A percentile compares a stretch with the other conserved stretches of the same genome.
These are phyloP conservation scores for Simplicillium sp. DNA, from an alignment of 2,329 filamentous ascomycete genomes.

Conservation along the genomic window DNA sequence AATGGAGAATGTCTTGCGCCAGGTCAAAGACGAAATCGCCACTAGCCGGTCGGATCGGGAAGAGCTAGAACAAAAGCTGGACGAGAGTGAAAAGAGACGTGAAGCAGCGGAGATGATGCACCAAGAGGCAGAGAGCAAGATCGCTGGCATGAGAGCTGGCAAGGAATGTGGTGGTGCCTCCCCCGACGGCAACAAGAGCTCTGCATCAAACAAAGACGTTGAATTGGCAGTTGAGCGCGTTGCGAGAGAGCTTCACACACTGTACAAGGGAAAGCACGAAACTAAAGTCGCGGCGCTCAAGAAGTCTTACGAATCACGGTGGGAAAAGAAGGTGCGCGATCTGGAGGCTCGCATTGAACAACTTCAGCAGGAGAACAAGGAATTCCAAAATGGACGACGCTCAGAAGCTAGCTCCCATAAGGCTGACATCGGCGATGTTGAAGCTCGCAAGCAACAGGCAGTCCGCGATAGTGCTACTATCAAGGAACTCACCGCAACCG, in stretches of 20 bases:
- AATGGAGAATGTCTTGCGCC: constrained; percentile 72
- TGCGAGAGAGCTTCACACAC: constrained; percentile 80
- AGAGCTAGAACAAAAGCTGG: constrained; percentile 63
- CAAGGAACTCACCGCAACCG: constrained; percentile 60
- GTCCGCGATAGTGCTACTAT: constrained; percentile 58
- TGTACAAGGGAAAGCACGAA: constrained; percentile 97
- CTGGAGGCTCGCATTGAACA: constrained; percentile 64
- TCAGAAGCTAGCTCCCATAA: constrained; percentile 23
- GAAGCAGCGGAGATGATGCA: constrained; percentile 68
- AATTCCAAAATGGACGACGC: constrained; percentile 44
- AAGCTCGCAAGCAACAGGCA: constrained; percentile 47
- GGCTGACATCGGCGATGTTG: constrained; percentile 18
- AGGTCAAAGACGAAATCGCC: constrained; percentile 74
- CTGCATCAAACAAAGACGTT: constrained; percentile 49
- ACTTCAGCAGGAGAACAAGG: constrained; percentile 60
- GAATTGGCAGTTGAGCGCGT: constrained; percentile 84
- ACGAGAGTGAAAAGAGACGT: constrained; percentile 66
- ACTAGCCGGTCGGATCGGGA: constrained; percentile 73
- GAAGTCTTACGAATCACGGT: constrained; percentile 73
- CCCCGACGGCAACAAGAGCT: constrained; percentile 11
- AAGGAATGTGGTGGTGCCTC: constrained; percentile 29
- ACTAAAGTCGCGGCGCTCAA: constrained; percentile 88
- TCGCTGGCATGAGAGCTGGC: constrained; percentile 62
- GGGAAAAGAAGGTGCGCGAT: constrained; percentile 79
- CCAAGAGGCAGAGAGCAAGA: constrained; percentile 66